These are phyloP conservation scores for Euphrasia confusa DNA, from an alignment of 257 asterid genomes.

Conservation along the genomic window DNA sequence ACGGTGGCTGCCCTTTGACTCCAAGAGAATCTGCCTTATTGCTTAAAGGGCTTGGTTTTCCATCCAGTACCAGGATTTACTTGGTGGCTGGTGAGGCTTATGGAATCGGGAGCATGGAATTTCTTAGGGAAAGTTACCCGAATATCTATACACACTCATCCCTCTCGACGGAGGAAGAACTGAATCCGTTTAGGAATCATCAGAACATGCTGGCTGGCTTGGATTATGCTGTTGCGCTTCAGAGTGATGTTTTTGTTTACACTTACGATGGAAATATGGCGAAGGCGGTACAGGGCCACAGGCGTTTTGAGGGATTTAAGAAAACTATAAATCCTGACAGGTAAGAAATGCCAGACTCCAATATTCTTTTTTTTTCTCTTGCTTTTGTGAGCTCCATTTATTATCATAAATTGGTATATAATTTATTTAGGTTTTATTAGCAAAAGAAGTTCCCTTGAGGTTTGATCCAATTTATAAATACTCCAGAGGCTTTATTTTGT, in stretches of 20 bases:
- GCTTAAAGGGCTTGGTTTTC: slow-evolving; percentile 75
- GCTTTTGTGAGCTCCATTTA: not conserved
- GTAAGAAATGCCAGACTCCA: slow-evolving; percentile 26
- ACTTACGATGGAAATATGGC: slow-evolving; percentile 99
- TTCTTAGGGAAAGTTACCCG: slow-evolving; percentile 69
- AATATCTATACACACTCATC: slow-evolving; percentile 73
- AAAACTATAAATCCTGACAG: slow-evolving; percentile 91
- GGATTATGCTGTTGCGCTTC: slow-evolving; percentile 88
- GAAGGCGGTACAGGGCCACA: slow-evolving; percentile 93
- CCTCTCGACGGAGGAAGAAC: slow-evolving; percentile 66
- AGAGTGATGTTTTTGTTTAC: slow-evolving; percentile 76
- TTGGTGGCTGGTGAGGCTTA: slow-evolving; percentile 94
- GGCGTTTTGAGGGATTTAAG: slow-evolving; percentile 85
- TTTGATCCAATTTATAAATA: too few relatives aligned
- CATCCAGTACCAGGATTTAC: slow-evolving; percentile 70
- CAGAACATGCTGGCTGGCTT: slow-evolving; percentile 96
- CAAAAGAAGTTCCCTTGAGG: not conserved
- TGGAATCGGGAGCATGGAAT: slow-evolving; percentile 89
- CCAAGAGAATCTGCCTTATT: slow-evolving; percentile 89
- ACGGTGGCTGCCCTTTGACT: slow-evolving; percentile 92
- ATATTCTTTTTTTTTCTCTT: not conserved
- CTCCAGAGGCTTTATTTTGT: too few relatives aligned
- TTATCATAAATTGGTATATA: not conserved
- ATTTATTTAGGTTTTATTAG: not conserved
- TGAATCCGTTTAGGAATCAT: slow-evolving; percentile 64